These are phyloP conservation scores for Lenwebbia sp. DNA, from an alignment of 345 rosid species.

Conservation along the genomic window DNA sequence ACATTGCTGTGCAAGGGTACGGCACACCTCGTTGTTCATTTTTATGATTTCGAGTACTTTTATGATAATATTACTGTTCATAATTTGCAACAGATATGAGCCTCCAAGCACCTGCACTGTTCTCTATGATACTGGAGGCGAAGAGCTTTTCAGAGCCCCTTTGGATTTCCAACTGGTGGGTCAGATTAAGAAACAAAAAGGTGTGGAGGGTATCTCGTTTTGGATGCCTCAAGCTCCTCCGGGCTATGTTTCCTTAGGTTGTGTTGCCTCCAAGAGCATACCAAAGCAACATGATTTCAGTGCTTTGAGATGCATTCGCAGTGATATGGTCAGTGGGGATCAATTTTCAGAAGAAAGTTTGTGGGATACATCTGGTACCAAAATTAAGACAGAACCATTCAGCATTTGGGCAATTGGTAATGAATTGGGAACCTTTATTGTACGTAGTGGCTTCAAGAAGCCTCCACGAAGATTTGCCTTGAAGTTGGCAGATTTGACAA, in stretches of 20 bases:
- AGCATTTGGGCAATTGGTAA: conserved; percentile 81
- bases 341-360: conserved; percentile 82
- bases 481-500: conserved; percentile 65
- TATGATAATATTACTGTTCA: not conserved
- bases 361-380: conserved; percentile 79
- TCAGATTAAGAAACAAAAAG: conserved; percentile 73
- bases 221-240: conserved; percentile 98
- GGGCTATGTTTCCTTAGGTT: conserved; percentile 91
- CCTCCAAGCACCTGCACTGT: conserved; percentile 77
- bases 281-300: conserved; percentile 55
- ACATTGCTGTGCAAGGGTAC: conserved; percentile 90
- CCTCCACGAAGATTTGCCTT: conserved; percentile 95
- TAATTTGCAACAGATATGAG: conserved; percentile 52
- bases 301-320: conserved; percentile 70
- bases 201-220: conserved; percentile 72
- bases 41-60: not conserved
- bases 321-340: conserved; percentile 77
- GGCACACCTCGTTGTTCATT: not conserved
- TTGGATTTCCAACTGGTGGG: conserved; percentile 67
- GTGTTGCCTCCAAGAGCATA: conserved; percentile 65
- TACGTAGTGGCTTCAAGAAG: conserved; percentile 67
- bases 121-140: conserved; percentile 55
- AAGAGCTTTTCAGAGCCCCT: conserved; percentile 57
- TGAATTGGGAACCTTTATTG: conserved; percentile 73
- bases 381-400: conserved; percentile 51